Evolutionary conservation across 129 eudicot genomes (phyloP), one percentile per base, ranked within the genome.

Genomic region (Flaveria linearis): DNA sequence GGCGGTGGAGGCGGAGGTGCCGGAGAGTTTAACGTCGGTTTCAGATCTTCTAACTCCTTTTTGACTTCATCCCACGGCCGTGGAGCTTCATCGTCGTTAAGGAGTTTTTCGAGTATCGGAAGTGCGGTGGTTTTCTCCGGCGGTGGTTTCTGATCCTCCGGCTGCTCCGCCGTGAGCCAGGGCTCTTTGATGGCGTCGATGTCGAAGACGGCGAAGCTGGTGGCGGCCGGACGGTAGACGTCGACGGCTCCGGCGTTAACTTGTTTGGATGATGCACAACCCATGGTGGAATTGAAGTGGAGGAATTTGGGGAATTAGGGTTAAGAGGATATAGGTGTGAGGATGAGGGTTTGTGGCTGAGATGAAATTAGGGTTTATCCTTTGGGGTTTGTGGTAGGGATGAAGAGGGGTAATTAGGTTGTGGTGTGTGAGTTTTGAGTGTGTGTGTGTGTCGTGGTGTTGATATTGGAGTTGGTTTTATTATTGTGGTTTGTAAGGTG

Each of bases 61-160:
- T 90, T 94, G 33, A 94, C 96, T 56, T 94, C 97, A 3, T 91
- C 97, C 99, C 99, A 94, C 12, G 93, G 45, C 23, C 91, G 85
- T 20, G 93, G 88, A 46, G 87, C 85, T 49, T 81, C 97, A n/a
- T 94, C 99, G 14, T 83, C 81, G 45, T 87, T 60, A 47, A 87
- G 85, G 68, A 91, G 88, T 77, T 87, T 94, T 45, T 91, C 90
- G 0, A 91, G 85, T 13, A 91, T 68, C 2, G 91, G 90, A 7
- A 76, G 78, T 1, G 79, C 11, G 5, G 71, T 7, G 49, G 87
- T 69, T 45, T 85, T 87, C 22, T 83, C 87, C 18, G 81, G 73
- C 43, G 53, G 76, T 17, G 51, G 51, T 1, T 82, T 36, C 10
- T 81, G 74, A 13, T 82, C 85, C 0, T 76, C 70, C 0, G 42